Evolutionary conservation across 2,329 filamentous ascomycete species (phyloP).

Genomic region (Sporothrix protearum): DNA sequence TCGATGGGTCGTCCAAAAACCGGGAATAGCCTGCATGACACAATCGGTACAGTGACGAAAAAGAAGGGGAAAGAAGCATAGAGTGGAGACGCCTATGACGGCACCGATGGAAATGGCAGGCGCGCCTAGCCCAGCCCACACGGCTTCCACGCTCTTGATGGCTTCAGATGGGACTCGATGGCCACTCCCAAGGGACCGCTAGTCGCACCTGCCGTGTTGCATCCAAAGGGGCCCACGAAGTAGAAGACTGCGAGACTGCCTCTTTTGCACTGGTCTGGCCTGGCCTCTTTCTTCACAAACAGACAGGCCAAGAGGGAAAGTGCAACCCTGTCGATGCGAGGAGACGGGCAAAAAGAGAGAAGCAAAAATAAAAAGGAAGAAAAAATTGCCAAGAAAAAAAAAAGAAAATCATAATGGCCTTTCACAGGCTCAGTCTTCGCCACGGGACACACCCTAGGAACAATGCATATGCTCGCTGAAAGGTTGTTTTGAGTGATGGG

Average conservation of each 20-base stretch:
- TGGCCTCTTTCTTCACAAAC: not conserved
- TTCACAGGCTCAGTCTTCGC: not conserved
- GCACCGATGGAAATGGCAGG: constrained; percentile 10
- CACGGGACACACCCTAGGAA: not conserved
- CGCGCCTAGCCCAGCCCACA: not conserved
- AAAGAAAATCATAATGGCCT: not conserved
- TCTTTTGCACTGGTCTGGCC: not conserved
- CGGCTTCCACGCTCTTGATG: no score
- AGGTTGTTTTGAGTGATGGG: not conserved
- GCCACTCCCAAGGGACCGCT: not conserved
- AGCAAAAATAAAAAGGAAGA: not conserved
- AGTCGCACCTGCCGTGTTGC: constrained; percentile 10
- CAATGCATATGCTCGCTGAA: not conserved
- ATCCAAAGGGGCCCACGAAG: constrained; percentile 1
- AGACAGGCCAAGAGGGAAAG: not conserved
- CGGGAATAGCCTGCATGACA: constrained; percentile 17
- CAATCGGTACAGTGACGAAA: constrained; percentile 14
- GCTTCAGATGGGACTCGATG: not conserved
- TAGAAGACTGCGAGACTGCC: constrained; percentile 4
- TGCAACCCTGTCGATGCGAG: not conserved
- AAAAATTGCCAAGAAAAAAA: not conserved
- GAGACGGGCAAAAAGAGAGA: not conserved
- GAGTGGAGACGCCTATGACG: constrained; percentile 14
- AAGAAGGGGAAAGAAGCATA: constrained; percentile 4
- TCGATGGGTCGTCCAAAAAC: constrained; percentile 13